phyloP scores from a whole-genome alignment of 148 eudicot species.

The Rhododendron simsii region DNA sequence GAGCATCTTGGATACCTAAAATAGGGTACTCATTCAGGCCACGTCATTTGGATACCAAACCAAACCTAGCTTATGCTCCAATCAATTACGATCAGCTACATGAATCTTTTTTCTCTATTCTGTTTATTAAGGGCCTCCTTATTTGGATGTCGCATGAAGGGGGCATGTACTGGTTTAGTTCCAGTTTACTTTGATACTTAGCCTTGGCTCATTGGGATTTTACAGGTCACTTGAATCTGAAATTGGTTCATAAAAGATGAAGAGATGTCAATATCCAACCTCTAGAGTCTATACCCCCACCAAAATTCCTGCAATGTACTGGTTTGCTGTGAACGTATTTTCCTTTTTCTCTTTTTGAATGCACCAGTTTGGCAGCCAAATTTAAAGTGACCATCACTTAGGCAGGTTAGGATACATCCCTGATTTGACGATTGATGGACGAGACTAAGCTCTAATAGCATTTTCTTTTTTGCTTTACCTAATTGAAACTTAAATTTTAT shows the following conservation, averaged over 20 bases:
- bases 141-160: neutral
- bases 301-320: neutral
- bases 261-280: neutral
- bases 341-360: neutral
- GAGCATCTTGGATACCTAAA: neutral
- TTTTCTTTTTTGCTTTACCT: neutral
- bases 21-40: neutral
- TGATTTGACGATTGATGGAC: neutral
- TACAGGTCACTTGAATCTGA: slow-evolving; percentile 3
- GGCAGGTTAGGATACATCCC: neutral
- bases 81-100: neutral
- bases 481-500: neutral
- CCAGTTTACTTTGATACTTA: neutral
- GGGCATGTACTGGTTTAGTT: neutral
- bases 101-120: neutral
- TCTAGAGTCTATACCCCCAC: neutral
- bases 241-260: neutral
- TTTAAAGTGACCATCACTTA: neutral
- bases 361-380: slow-evolving; percentile 4
- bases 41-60: neutral
- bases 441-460: neutral
- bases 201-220: neutral
- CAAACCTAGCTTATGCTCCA: neutral
- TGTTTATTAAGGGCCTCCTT: neutral
- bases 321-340: neutral